phyloP scores from a whole-genome alignment of 306 rosid genomes.

The Carpinus viminea region DNA sequence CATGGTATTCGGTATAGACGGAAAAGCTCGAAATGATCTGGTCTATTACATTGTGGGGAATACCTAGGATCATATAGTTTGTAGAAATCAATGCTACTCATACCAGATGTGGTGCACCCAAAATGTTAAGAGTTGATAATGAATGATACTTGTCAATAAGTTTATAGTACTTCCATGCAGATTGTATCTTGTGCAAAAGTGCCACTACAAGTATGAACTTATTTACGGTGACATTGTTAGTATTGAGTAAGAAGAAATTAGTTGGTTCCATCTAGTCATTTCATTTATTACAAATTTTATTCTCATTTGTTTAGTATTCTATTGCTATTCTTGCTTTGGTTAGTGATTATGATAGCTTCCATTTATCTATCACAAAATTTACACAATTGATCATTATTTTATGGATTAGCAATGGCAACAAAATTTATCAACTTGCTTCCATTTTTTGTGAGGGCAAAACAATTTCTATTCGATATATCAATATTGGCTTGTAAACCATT shows the following conservation, averaged over 20 bases:
- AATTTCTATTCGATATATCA: not conserved
- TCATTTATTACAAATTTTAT: not conserved
- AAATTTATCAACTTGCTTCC: not conserved
- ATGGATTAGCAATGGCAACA: not conserved
- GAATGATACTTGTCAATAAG: not conserved
- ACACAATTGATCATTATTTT: not conserved
- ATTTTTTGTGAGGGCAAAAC: not conserved
- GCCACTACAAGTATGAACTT: conserved; percentile 90
- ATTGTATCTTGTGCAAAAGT: conserved; percentile 85
- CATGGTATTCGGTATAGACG: conserved; percentile 82
- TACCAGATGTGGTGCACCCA: not conserved
- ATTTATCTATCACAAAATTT: not conserved
- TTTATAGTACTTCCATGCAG: conserved; percentile 47
- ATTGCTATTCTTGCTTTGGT: not conserved
- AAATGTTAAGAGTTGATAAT: not conserved
- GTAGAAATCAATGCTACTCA: not conserved
- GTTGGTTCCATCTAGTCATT: conserved; percentile 48
- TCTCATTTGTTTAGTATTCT: conserved; percentile 2
- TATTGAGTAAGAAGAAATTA: conserved; percentile 89
- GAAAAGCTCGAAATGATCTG: not conserved
- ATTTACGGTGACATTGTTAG: conserved; percentile 77
- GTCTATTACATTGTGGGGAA: not conserved
- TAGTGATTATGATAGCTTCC: not conserved
- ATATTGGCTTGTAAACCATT: not conserved
- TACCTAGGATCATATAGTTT: not conserved